Evolutionary conservation across 2,329 filamentous ascomycete species (phyloP).

Genomic region (Botrytis deweyae): DNA sequence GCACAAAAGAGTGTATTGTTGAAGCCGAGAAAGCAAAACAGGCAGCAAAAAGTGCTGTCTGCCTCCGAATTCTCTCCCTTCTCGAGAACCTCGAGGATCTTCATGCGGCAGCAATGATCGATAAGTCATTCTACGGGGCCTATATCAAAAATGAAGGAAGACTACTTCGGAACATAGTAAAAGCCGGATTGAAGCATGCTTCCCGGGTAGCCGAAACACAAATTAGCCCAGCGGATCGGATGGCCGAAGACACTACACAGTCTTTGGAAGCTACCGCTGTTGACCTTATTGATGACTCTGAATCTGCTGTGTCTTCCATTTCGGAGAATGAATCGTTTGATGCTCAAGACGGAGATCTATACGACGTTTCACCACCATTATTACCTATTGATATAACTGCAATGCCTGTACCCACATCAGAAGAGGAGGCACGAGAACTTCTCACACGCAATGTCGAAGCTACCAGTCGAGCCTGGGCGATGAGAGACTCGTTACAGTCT

Average conservation of each 20-base stretch:
- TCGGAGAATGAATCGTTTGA: background rate
- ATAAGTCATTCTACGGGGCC: conserved; percentile 46
- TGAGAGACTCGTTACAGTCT: background rate
- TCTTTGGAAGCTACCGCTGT: conserved; percentile 14
- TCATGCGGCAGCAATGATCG: conserved; percentile 45
- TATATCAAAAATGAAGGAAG: conserved; percentile 48
- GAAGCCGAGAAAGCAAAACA: conserved; percentile 27
- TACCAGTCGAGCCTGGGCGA: conserved; percentile 20
- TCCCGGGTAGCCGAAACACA: conserved; percentile 21
- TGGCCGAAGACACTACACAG: background rate
- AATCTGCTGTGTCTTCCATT: conserved; percentile 21
- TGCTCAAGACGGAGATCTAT: conserved; percentile 24
- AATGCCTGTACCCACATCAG: conserved; percentile 30
- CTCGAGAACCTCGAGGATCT: conserved; percentile 46
- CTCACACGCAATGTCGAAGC: conserved; percentile 29
- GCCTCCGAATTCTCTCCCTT: conserved; percentile 44
- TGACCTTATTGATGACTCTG: conserved; percentile 23
- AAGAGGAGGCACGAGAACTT: conserved; percentile 37
- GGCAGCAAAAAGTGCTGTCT: conserved; percentile 32
- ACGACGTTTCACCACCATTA: conserved; percentile 27
- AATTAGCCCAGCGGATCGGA: background rate
- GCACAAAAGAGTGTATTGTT: conserved; percentile 15
- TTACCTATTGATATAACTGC: conserved; percentile 19
- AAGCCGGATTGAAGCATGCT: conserved; percentile 27
- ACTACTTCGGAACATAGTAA: conserved; percentile 39